Conservation (phyloP, 371 early-diverging fungal species). For the Saksenaea oblongispora region DNA sequence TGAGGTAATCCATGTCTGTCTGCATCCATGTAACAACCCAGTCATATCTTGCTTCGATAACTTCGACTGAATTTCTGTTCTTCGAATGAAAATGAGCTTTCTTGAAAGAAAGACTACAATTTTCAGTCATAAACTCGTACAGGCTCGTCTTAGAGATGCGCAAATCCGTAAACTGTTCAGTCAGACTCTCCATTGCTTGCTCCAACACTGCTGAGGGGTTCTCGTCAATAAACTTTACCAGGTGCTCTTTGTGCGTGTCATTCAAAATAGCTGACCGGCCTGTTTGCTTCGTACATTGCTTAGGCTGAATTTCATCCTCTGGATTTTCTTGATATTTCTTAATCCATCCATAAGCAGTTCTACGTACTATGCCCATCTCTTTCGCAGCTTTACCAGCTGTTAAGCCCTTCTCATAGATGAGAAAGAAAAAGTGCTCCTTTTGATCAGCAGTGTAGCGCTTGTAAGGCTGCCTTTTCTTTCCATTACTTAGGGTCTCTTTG, state of each 20-base stretch:
- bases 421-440: conserved; percentile 4
- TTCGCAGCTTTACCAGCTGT: background rate
- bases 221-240: conserved; percentile 14
- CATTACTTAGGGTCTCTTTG: too few relatives aligned
- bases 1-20: conserved; percentile 11
- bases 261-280: conserved; percentile 13
- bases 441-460: conserved; percentile 3
- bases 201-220: conserved; percentile 6
- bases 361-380: background rate
- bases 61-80: conserved; percentile 10
- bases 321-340: conserved; percentile 1
- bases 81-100: conserved; percentile 8
- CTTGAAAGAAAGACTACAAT: conserved; percentile 9
- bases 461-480: background rate
- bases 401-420: background rate
- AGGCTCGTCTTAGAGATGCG: conserved; percentile 3
- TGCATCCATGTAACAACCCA: conserved; percentile 8
- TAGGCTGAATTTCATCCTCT: conserved; percentile 4
- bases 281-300: background rate
- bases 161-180: conserved; percentile 7
- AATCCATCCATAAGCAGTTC: background rate
- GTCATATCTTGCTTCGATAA: conserved; percentile 7
- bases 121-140: conserved; percentile 10
- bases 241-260: conserved; percentile 7
- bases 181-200: conserved; percentile 12